Conservation (phyloP, 192 early-diverging fungal genomes). For the Umbelopsis sp. region DNA sequence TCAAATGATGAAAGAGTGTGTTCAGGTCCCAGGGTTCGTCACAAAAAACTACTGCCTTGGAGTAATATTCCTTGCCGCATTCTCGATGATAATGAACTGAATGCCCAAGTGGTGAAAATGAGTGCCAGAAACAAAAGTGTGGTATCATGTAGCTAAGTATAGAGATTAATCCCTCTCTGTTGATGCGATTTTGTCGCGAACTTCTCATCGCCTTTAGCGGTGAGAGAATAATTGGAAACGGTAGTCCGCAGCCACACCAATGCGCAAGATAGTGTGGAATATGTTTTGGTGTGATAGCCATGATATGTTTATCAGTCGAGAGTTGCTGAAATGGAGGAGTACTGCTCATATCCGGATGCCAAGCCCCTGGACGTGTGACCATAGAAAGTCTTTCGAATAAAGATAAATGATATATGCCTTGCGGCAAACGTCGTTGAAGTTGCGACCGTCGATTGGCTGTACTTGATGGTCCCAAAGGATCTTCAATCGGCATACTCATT, state of each 20-base stretch:
- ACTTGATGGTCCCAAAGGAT: neutral
- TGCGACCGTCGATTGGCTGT: neutral
- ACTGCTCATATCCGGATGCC: constrained; percentile 15
- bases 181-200: neutral
- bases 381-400: constrained; percentile 10
- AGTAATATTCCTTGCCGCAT: neutral
- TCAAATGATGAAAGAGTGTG: neutral
- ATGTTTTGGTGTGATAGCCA: neutral
- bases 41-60: neutral
- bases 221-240: neutral
- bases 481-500: neutral
- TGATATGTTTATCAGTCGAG: constrained; percentile 1
- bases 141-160: constrained; percentile 3
- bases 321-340: constrained; percentile 1
- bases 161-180: neutral
- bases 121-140: constrained; percentile 14
- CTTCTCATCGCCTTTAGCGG: neutral
- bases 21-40: neutral
- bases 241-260: neutral
- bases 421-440: constrained; percentile 5
- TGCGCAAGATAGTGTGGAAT: neutral
- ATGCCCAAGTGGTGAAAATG: neutral
- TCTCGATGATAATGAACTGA: constrained; percentile 9
- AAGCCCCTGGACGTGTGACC: neutral
- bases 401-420: constrained; percentile 1